Evolutionary conservation across 257 asterid species (phyloP), one percentile per base, ranked within the genome.

Genomic region (Solanum medicagineum): DNA sequence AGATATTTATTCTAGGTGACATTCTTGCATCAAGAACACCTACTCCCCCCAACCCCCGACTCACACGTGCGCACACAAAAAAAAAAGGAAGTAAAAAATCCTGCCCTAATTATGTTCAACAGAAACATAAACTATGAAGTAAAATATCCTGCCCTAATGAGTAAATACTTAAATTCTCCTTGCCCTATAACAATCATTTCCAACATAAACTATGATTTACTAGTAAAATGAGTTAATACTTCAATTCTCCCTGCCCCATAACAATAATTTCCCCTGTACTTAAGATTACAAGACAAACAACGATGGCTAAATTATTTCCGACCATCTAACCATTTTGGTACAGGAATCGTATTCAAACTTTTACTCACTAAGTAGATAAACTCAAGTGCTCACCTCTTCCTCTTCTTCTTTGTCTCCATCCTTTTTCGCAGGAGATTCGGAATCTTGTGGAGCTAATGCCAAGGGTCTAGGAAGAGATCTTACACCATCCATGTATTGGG

Each of bases 401-500:
- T 89, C 94, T 87, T 90, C 98, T 88, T 91, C 95, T 85, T 88
- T 90, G 81, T 77, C 88, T 51, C 85, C 90, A 60, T 86, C 92
- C 84, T 68, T 88, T 84, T 89, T 91, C 62, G 81, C 90, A 54
- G 94, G 88, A 26, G 92, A 92, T 75, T 89, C 86, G n/a, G 66
- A 88, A 83, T 88, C 91, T 90, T 88, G 91, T 65, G 90, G 89
- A 83, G 93, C 91, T 82, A 91, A 89, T 19, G 99, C 93, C 89
- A 91, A 89, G 57, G 99, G 99, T 87, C 91, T 94, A 44, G 99
- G 98, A 91, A 95, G 98, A 88, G 96, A 88, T 90, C 88, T 92
- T 65, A 83, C 92, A 47, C 90, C 42, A 88, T 95, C 98, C 88
- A 87, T 60, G 88, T 90, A 86, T 83, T 88, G 94, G 32, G 92